Evolutionary conservation across 2,329 filamentous ascomycete species (phyloP).

Genomic region (Fulvia fulva): DNA sequence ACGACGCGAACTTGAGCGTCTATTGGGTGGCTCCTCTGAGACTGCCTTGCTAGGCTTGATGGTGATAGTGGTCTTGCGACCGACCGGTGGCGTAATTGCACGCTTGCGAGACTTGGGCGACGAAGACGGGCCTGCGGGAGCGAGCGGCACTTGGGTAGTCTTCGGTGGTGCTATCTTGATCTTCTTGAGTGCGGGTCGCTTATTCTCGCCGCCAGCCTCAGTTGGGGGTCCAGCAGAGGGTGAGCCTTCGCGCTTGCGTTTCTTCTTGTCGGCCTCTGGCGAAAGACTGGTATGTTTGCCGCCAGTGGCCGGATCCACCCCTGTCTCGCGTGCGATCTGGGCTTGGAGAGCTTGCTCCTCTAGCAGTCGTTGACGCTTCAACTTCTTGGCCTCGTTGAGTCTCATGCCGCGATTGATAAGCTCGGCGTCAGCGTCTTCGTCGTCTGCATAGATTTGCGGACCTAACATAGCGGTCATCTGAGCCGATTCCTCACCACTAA

Average conservation of each 20-base stretch:
- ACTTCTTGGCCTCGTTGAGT: conserved; percentile 71
- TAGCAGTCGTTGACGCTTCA: conserved; percentile 61
- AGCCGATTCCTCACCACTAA: conserved; percentile 31
- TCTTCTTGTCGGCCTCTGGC: conserved; percentile 35
- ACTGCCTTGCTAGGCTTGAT: conserved; percentile 43
- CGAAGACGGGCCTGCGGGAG: conserved; percentile 39
- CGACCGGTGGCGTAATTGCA: conserved; percentile 28
- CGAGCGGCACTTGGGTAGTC: conserved; percentile 39
- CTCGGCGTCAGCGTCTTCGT: conserved; percentile 55
- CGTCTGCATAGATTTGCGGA: conserved; percentile 29
- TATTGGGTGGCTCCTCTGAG: conserved; percentile 45
- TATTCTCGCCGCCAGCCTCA: conserved; percentile 10
- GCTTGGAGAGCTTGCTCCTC: conserved; percentile 41
- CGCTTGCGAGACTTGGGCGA: conserved; percentile 23
- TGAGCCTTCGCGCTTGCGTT: conserved; percentile 47
- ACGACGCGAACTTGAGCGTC: conserved; percentile 40
- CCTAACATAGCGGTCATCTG: conserved; percentile 33
- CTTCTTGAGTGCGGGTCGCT: conserved; percentile 31
- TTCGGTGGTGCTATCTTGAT: conserved; percentile 29
- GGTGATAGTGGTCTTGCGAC: conserved; percentile 35
- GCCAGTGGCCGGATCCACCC: conserved; percentile 17
- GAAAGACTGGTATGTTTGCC: conserved; percentile 6
- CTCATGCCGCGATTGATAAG: conserved; percentile 72
- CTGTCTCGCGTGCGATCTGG: conserved; percentile 33
- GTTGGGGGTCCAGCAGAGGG: conserved; percentile 12